phyloP scores from a whole-genome alignment of 2,329 filamentous ascomycete species.

The Phaeosphaeria sp. region DNA sequence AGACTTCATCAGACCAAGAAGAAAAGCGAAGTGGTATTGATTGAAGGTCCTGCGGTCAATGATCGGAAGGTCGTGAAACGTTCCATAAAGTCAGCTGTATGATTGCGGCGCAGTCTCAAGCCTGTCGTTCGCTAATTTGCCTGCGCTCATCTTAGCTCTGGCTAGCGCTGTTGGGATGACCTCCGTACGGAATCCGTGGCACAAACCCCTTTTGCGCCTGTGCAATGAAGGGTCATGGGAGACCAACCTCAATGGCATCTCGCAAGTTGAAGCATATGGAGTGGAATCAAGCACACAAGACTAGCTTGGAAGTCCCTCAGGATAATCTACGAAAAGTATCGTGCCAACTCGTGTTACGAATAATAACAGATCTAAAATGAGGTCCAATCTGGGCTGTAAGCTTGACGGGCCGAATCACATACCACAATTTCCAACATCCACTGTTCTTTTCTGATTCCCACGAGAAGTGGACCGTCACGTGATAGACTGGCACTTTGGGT shows the following conservation, averaged over 20 bases:
- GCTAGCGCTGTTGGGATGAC: background rate
- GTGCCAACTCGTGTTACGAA: too few species aligned
- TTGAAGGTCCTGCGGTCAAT: background rate
- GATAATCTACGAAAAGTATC: too few species aligned
- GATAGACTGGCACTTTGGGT: too few species aligned
- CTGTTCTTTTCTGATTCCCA: too few species aligned
- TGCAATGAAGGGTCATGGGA: background rate
- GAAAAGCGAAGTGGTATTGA: background rate
- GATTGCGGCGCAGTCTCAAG: background rate
- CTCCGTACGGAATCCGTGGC: background rate
- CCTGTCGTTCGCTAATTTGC: background rate
- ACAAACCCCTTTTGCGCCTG: background rate
- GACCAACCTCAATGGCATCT: too few species aligned
- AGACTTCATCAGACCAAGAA: background rate
- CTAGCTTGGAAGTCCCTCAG: too few species aligned
- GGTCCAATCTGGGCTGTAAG: background rate
- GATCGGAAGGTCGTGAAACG: background rate
- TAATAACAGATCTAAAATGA: too few species aligned
- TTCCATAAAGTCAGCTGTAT: background rate
- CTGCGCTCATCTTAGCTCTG: background rate
- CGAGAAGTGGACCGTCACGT: too few species aligned
- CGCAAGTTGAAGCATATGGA: too few species aligned
- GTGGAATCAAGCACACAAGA: too few species aligned
- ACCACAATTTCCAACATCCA: background rate
- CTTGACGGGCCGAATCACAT: background rate